These are phyloP conservation scores for Wickerhamiella parazyma DNA, from an alignment of 805 yeast species.

Conservation along the genomic window DNA sequence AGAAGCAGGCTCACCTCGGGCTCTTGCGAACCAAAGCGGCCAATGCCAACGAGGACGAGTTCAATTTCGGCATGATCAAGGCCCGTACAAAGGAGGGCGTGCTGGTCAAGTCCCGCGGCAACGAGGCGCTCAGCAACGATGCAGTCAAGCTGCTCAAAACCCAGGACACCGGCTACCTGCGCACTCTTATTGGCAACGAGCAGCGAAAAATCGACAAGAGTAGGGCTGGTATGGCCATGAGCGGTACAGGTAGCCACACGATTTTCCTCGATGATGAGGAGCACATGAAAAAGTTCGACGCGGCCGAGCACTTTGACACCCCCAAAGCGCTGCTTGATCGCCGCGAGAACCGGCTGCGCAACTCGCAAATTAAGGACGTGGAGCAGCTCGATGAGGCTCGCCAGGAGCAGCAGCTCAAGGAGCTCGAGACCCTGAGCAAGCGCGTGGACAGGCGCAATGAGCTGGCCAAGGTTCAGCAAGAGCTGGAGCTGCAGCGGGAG, in stretches of 20 bases:
- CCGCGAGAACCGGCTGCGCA: constrained; percentile 58
- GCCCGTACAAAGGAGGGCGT: constrained; percentile 61
- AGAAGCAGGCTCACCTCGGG: constrained; percentile 48
- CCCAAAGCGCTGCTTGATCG: constrained; percentile 46
- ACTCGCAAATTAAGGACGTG: constrained; percentile 36
- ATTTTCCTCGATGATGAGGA: constrained; percentile 62
- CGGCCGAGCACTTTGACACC: constrained; percentile 58
- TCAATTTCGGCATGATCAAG: constrained; percentile 82
- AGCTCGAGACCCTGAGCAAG: constrained; percentile 44
- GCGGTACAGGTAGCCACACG: constrained; percentile 60
- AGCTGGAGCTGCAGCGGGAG: constrained; percentile 68
- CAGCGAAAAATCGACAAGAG: constrained; percentile 46
- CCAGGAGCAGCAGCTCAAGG: constrained; percentile 42
- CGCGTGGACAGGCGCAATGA: constrained; percentile 59
- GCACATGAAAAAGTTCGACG: constrained; percentile 43
- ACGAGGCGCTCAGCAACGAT: constrained; percentile 42
- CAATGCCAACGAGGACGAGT: constrained; percentile 83
- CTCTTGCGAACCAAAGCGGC: constrained; percentile 59
- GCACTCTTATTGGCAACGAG: constrained; percentile 63
- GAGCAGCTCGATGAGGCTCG: constrained; percentile 13
- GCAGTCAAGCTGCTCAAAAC: constrained; percentile 76
- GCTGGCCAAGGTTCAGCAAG: constrained; percentile 51
- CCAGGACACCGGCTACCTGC: constrained; percentile 78
- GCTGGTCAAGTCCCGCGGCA: constrained; percentile 39
- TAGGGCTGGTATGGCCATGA: constrained; percentile 25